phyloP scores from a whole-genome alignment of 2,329 filamentous ascomycete species.

The Rhynchosporium agropyri region DNA sequence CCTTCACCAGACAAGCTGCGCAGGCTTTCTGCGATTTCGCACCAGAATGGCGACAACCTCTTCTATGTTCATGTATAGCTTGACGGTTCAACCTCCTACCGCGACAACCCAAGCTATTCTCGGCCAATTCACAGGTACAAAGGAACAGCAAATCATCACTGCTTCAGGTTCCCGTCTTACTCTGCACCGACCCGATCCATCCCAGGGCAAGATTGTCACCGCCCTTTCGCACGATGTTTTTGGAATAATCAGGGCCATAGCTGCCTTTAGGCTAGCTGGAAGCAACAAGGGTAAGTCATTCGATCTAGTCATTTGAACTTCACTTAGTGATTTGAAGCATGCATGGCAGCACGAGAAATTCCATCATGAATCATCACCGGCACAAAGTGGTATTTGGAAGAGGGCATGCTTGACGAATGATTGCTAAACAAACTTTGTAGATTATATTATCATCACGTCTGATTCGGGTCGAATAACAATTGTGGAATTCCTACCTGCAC shows the following conservation, averaged over 20 bases:
- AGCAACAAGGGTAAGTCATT: slow-evolving; percentile 87
- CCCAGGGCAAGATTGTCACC: slow-evolving; percentile 82
- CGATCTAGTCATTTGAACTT: slow-evolving; percentile 49
- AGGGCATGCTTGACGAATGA: slow-evolving; percentile 26
- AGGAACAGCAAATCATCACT: slow-evolving; percentile 96
- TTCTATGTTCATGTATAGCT: slow-evolving; percentile 97
- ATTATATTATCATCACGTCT: slow-evolving; percentile 93
- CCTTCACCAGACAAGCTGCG: slow-evolving; percentile 29
- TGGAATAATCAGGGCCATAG: slow-evolving; percentile 88
- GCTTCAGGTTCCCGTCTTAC: slow-evolving; percentile 88
- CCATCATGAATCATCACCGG: slow-evolving; percentile 38
- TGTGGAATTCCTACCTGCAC: slow-evolving; percentile 83
- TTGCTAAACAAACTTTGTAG: slow-evolving; percentile 52
- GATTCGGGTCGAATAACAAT: slow-evolving; percentile 96
- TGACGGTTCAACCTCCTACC: slow-evolving; percentile 92
- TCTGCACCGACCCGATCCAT: slow-evolving; percentile 82
- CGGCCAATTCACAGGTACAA: slow-evolving; percentile 93
- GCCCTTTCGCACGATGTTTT: slow-evolving; percentile 93
- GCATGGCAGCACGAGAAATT: slow-evolving; percentile 51
- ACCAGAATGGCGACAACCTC: slow-evolving; percentile 88
- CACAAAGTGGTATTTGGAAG: slow-evolving; percentile 25
- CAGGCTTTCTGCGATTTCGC: slow-evolving; percentile 38
- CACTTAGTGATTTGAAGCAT: slow-evolving; percentile 75
- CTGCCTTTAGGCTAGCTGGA: slow-evolving; percentile 88
- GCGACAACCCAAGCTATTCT: slow-evolving; percentile 88